Evolutionary conservation across 441 rosid genomes (phyloP), one percentile per base, ranked within the genome.

Genomic region (Flueggea neowawraea): DNA sequence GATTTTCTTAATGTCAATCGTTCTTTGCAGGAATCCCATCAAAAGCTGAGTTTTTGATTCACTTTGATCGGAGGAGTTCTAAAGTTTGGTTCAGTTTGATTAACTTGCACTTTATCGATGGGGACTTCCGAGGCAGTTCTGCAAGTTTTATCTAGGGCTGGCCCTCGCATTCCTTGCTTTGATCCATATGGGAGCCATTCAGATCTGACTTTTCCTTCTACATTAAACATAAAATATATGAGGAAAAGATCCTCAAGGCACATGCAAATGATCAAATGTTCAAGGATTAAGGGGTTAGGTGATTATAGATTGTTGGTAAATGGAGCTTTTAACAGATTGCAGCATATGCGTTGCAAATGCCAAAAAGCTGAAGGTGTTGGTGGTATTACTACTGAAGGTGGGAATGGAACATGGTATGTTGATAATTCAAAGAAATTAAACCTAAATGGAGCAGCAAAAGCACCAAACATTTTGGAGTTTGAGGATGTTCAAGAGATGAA

Each of bases 41-140:
- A 6, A 6, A 61, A 53, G 65, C 58, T 8, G 72, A 55, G 53
- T 51, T 52, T 16, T 53, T 52, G 49, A 13, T 31, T 63, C 59
- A 43, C 12, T 31, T 59, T 44, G 6, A 32, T 43, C 12, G 3
- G 31, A 56, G 57, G 62, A 52, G 52, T 12, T 61, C 41, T 50
- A n/a, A 13, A 52, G 22, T 17, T 32, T 14, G 51, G 12, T 32
- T 16, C 11, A 49, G 33, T 39, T 64, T 14, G 10, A 54, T 50
- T 62, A 52, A 36, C 57, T 71, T 62, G 33, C 58, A 58, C 9
- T 52, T 58, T 52, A 43, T 44, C 16, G 52, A 78, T 86, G 87
- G 89, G 76, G 64, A 76, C 80, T 78, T 65, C 63, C 14, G 80
- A 80, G 72, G 82, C 73, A 63, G 82, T 75, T 63, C 73, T 79